Conservation (phyloP, 768 basidiomycete species). For the Dentipellis sp. region DNA sequence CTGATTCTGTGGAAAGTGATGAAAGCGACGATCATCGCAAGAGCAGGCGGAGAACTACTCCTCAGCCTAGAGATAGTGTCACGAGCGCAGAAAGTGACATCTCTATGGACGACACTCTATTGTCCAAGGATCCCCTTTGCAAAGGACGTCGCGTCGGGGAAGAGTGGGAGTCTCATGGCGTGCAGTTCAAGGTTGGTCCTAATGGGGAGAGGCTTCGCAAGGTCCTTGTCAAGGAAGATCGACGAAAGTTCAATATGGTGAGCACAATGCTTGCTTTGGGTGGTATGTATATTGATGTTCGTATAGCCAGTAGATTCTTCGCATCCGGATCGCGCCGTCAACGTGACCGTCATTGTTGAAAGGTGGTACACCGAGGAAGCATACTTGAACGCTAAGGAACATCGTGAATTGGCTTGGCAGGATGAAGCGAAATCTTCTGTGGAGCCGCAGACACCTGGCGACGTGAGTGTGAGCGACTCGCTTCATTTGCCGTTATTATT, state of each 20-base stretch:
- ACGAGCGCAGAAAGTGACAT: slow-evolving; percentile 31
- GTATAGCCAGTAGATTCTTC: slow-evolving; percentile 65
- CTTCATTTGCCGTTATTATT: neutral
- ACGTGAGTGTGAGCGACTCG: slow-evolving; percentile 12
- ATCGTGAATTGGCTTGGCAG: slow-evolving; percentile 60
- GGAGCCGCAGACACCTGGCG: slow-evolving; percentile 34
- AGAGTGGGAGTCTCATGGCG: slow-evolving; percentile 66
- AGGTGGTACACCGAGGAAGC: slow-evolving; percentile 73
- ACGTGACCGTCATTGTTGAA: slow-evolving; percentile 69
- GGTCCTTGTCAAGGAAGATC: slow-evolving; percentile 61
- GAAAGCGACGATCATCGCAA: slow-evolving; percentile 27
- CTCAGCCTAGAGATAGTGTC: slow-evolving; percentile 46
- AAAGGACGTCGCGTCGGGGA: slow-evolving; percentile 58
- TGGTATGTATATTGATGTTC: slow-evolving; percentile 8
- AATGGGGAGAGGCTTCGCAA: slow-evolving; percentile 65
- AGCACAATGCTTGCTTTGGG: slow-evolving; percentile 14
- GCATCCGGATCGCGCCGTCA: slow-evolving; percentile 63
- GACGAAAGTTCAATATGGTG: slow-evolving; percentile 69
- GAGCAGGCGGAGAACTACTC: slow-evolving; percentile 26
- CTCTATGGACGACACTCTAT: slow-evolving; percentile 38
- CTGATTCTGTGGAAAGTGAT: slow-evolving; percentile 25
- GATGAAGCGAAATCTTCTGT: slow-evolving; percentile 33
- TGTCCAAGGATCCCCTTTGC: slow-evolving; percentile 42
- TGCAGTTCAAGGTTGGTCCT: slow-evolving; percentile 60
- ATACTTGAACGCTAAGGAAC: slow-evolving; percentile 53